phyloP scores from a whole-genome alignment of 768 basidiomycete genomes.

The Mycena rosella region DNA sequence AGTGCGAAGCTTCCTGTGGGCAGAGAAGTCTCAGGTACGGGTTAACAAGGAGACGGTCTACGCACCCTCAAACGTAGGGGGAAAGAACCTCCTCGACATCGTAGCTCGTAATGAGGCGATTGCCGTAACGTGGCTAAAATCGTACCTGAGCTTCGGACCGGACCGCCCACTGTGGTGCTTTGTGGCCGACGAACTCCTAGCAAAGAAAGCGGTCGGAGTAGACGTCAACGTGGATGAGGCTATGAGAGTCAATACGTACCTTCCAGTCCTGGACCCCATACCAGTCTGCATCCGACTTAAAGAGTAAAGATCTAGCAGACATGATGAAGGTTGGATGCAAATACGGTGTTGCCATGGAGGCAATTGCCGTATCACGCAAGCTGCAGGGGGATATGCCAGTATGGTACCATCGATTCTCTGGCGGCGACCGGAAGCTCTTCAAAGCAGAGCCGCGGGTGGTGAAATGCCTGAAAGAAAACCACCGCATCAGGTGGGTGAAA shows the following conservation, averaged over 20 bases:
- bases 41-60: not conserved
- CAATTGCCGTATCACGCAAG: not conserved
- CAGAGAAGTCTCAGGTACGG: not conserved
- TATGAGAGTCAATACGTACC: slow-evolving; percentile 1
- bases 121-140: no score
- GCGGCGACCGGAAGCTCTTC: not conserved
- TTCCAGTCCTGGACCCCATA: not conserved
- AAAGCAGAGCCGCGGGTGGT: no score
- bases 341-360: not conserved
- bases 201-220: not conserved
- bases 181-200: not conserved
- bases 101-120: no score
- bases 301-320: not conserved
- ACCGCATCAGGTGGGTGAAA: not conserved
- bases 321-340: not conserved
- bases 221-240: not conserved
- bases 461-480: no score
- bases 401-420: not conserved
- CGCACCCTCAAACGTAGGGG: not conserved
- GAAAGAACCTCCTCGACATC: no score
- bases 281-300: not conserved
- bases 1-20: not conserved
- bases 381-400: not conserved
- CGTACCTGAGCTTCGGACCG: not conserved
- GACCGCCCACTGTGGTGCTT: not conserved